phyloP scores from a whole-genome alignment of 2,329 filamentous ascomycete species.

The Tolypocladium pustulatum region DNA sequence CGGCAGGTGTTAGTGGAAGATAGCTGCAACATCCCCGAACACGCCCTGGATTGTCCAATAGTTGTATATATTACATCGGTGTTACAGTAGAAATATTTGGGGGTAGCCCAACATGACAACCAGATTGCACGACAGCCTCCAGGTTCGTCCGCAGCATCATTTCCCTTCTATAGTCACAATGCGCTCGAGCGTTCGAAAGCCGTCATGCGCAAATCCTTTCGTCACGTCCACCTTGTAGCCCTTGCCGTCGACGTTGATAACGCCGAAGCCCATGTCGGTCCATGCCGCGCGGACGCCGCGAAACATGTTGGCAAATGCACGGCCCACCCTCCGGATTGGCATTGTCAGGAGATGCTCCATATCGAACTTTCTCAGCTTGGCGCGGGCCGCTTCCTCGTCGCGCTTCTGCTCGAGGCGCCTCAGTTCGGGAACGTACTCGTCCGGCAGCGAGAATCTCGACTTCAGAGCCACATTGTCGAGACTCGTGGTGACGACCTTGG shows the following conservation, averaged over 20 bases:
- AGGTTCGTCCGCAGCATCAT: slow-evolving; percentile 6
- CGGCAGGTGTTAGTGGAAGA: background rate
- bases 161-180: slow-evolving; percentile 27
- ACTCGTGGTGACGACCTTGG: slow-evolving; percentile 28
- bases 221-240: slow-evolving; percentile 48
- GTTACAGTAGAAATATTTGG: background rate
- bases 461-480: slow-evolving; percentile 23
- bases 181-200: slow-evolving; percentile 47
- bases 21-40: background rate
- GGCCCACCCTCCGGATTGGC: slow-evolving; percentile 41
- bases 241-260: slow-evolving; percentile 34
- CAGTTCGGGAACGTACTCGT: slow-evolving; percentile 25
- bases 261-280: slow-evolving; percentile 45
- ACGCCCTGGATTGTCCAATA: too few species aligned
- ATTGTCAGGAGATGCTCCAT: slow-evolving; percentile 45
- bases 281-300: slow-evolving; percentile 37
- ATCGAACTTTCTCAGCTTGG: slow-evolving; percentile 37
- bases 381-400: slow-evolving; percentile 25
- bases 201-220: slow-evolving; percentile 47
- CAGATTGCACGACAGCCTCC: background rate
- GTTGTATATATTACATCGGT: background rate
- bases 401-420: slow-evolving; percentile 17
- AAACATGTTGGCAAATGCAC: slow-evolving; percentile 30
- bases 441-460: slow-evolving; percentile 27
- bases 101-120: background rate